A percentile compares a stretch with the other conserved stretches of the same genome.
Conservation (phyloP, 2,329 filamentous ascomycete species). For the Aspergillus sergii region DNA sequence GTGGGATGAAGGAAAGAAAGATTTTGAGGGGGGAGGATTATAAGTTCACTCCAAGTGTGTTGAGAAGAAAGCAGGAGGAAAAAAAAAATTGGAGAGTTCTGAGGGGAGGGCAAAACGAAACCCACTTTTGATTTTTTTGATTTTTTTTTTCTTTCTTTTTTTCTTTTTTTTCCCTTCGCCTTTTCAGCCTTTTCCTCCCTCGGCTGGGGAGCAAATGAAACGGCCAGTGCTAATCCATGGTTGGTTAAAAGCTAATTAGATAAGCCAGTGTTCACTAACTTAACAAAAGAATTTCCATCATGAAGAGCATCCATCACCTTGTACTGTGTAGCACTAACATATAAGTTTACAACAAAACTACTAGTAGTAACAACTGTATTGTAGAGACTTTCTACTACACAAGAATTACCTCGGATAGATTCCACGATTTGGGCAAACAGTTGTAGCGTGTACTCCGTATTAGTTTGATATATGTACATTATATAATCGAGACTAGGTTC, state of each 20-base stretch:
- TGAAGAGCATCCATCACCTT: neutral
- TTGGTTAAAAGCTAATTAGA: constrained; percentile 15
- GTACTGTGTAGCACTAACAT: neutral
- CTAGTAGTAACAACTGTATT: neutral
- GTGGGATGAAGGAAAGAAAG: constrained; percentile 13
- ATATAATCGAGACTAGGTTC: neutral
- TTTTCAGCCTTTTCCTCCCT: constrained; percentile 12
- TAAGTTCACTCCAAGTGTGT: constrained; percentile 24
- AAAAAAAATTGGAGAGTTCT: constrained; percentile 21
- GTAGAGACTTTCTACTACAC: no score
- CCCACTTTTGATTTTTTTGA: constrained; percentile 21
- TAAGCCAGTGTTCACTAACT: constrained; percentile 12
- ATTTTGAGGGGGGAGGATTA: constrained; percentile 16
- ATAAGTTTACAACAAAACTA: no score
- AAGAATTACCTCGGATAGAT: neutral
- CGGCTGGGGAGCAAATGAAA: constrained; percentile 13
- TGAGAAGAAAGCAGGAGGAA: constrained; percentile 25
- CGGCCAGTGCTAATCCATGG: constrained; percentile 9
- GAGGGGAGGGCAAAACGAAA: constrained; percentile 20
- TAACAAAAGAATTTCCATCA: neutral
- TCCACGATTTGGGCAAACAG: neutral
- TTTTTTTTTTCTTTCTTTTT: constrained; percentile 15
- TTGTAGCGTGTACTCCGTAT: neutral
- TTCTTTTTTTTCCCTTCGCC: constrained; percentile 13
- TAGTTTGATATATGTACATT: neutral